Conservation (phyloP, 2,329 filamentous ascomycete genomes). For the Nemania sp. region DNA sequence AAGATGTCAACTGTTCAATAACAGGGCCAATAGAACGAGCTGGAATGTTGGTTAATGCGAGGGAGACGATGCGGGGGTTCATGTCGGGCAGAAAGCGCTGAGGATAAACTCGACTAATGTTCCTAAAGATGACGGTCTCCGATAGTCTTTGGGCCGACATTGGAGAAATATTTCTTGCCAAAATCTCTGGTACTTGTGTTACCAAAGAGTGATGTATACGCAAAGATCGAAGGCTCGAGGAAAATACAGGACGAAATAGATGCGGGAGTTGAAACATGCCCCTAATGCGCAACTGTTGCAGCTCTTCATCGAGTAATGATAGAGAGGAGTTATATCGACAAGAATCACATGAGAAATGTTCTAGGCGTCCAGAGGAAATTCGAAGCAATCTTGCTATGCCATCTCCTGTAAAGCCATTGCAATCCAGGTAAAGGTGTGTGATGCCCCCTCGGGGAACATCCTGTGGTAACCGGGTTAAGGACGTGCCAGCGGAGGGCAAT, state of each 20-base stretch:
- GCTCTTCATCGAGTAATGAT: constrained; percentile 32
- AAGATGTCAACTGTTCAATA: constrained; percentile 50
- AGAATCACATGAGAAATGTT: constrained; percentile 56
- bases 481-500: constrained; percentile 18
- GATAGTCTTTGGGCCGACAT: constrained; percentile 46
- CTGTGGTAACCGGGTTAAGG: constrained; percentile 24
- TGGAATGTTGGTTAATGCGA: constrained; percentile 60
- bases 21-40: constrained; percentile 55
- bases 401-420: constrained; percentile 50
- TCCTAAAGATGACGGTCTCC: constrained; percentile 49
- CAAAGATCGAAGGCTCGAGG: constrained; percentile 55
- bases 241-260: constrained; percentile 56
- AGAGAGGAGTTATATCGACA: constrained; percentile 37
- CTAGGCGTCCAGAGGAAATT: constrained; percentile 49
- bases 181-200: constrained; percentile 55
- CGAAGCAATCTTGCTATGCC: constrained; percentile 51
- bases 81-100: constrained; percentile 56
- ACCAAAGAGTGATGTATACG: constrained; percentile 64
- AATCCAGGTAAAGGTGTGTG: constrained; percentile 59
- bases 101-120: constrained; percentile 51
- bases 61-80: constrained; percentile 56
- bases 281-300: constrained; percentile 40
- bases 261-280: constrained; percentile 52
- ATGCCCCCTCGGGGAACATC: constrained; percentile 41
- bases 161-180: constrained; percentile 43